A percentile compares a stretch with the other conserved stretches of the same genome.
These are phyloP conservation scores for Bauhinia variegata DNA, from an alignment of 306 rosid species.

Conservation along the genomic window DNA sequence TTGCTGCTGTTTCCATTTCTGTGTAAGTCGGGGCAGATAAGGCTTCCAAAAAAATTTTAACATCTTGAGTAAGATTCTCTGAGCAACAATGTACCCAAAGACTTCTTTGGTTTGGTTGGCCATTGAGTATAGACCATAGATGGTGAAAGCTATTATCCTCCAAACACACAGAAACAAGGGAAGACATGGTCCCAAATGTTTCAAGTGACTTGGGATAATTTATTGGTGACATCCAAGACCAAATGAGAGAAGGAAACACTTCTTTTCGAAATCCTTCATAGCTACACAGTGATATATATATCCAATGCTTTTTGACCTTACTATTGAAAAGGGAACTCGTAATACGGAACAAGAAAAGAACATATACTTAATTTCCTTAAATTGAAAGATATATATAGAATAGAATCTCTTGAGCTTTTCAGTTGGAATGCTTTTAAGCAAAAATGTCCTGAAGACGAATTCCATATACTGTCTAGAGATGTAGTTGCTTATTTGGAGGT, in stretches of 20 bases:
- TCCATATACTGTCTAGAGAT: background rate
- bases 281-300: slow-evolving; percentile 26
- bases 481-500: slow-evolving; percentile 13
- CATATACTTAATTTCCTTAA: slow-evolving; percentile 35
- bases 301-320: background rate
- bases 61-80: no score
- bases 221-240: slow-evolving; percentile 22
- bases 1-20: no score
- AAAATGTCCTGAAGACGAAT: background rate
- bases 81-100: no score
- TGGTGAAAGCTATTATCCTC: no score
- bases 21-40: no score
- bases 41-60: no score
- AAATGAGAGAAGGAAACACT: no score
- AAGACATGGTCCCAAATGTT: no score
- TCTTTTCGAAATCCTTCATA: no score
- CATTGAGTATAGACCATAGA: no score
- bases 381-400: slow-evolving; percentile 15
- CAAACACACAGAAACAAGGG: no score
- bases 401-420: slow-evolving; percentile 23
- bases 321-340: slow-evolving; percentile 5
- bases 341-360: slow-evolving; percentile 25
- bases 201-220: background rate
- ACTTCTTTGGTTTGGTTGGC: no score
- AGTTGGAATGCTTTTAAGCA: slow-evolving; percentile 23